Conservation (phyloP, 2,329 filamentous ascomycete genomes). For the Ceratocystis eucalypticola region DNA sequence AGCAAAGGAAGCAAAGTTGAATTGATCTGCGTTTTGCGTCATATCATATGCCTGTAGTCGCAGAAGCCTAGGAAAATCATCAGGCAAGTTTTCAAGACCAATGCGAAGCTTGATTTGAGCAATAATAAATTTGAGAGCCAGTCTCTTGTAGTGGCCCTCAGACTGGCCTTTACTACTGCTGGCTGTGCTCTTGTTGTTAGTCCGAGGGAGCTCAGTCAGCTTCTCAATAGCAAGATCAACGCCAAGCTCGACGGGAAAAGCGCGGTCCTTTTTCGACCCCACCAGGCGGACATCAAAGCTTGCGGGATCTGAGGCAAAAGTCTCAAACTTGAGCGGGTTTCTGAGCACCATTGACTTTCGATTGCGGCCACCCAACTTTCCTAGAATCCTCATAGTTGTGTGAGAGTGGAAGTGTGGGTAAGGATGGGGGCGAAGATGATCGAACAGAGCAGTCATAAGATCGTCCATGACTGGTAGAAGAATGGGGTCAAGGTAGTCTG, state of each 20-base stretch:
- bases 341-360: conserved; percentile 89
- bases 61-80: conserved; percentile 73
- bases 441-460: conserved; percentile 93
- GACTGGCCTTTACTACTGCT: conserved; percentile 39
- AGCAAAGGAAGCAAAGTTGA: conserved; percentile 57
- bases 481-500: conserved; percentile 94
- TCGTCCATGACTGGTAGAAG: conserved; percentile 99
- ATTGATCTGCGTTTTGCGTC: conserved; percentile 55
- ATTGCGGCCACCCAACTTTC: conserved; percentile 90
- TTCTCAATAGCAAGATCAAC: conserved; percentile 82
- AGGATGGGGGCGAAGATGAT: conserved; percentile 82
- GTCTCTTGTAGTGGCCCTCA: conserved; percentile 82
- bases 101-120: conserved; percentile 83
- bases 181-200: conserved; percentile 29
- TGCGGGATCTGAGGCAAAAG: conserved; percentile 73
- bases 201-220: conserved; percentile 65
- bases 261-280: conserved; percentile 74
- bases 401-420: conserved; percentile 97
- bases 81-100: conserved; percentile 73
- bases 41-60: conserved; percentile 84
- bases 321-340: conserved; percentile 67
- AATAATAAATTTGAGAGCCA: conserved; percentile 77
- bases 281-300: conserved; percentile 83
- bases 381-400: conserved; percentile 92
- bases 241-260: conserved; percentile 76